Conservation (phyloP, 345 rosid genomes). For the Populus ilicifolia region DNA sequence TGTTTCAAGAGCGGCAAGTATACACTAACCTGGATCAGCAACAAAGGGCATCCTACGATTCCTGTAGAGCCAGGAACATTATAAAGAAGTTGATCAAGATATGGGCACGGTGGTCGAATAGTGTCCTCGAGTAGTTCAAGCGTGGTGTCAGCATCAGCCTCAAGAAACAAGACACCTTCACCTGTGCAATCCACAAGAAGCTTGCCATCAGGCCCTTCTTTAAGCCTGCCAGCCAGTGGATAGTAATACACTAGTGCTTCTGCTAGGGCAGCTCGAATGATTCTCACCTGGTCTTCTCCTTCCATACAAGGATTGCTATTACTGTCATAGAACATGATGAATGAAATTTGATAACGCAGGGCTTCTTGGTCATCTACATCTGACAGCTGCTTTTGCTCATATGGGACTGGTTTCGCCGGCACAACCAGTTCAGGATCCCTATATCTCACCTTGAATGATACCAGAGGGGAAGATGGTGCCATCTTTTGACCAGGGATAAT, state of each 20-base stretch:
- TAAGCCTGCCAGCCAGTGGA: constrained; percentile 14
- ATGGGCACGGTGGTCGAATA: constrained; percentile 14
- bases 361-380: constrained; percentile 16
- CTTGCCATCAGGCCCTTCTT: constrained; percentile 1
- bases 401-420: constrained; percentile 7
- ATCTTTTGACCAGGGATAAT: not conserved
- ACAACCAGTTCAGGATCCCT: constrained; percentile 1
- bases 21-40: constrained; percentile 12
- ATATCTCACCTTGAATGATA: not conserved
- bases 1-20: too few species aligned
- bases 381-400: constrained; percentile 3
- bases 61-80: constrained; percentile 9
- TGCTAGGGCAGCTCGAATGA: constrained; percentile 9
- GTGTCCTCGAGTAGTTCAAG: constrained; percentile 8
- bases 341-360: not conserved
- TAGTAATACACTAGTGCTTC: constrained; percentile 21
- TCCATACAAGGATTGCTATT: not conserved
- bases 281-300: constrained; percentile 3
- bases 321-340: constrained; percentile 3
- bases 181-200: constrained; percentile 17
- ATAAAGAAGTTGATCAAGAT: constrained; percentile 14
- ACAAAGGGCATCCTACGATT: constrained; percentile 13
- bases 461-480: not conserved
- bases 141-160: constrained; percentile 19
- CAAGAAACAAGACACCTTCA: constrained; percentile 19